Evolutionary conservation across 176 grass and related monocot genomes (phyloP).

Genomic region (Cenchrus fungigraminus): DNA sequence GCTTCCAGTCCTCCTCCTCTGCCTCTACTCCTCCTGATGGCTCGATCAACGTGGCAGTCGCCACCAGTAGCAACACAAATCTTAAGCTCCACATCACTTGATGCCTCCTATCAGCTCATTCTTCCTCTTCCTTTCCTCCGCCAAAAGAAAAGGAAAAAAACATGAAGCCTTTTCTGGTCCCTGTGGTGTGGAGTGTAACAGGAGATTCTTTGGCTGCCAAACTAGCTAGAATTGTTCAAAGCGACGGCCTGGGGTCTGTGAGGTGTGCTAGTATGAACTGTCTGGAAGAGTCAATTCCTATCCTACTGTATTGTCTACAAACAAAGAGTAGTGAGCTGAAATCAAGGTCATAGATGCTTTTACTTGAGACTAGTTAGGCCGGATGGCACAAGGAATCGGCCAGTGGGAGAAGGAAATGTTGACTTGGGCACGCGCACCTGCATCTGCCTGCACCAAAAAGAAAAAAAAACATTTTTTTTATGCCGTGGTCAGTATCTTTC

Average conservation of each 20-base stretch:
- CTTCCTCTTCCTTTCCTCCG: neutral
- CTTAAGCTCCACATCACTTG: slow-evolving; percentile 26
- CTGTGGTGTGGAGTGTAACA: neutral
- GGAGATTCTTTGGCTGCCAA: slow-evolving; percentile 25
- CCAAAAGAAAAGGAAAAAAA: neutral
- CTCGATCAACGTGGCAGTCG: slow-evolving; percentile 8
- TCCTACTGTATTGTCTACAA: slow-evolving; percentile 16
- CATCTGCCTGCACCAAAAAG: slow-evolving; percentile 14
- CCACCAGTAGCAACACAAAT: slow-evolving; percentile 34
- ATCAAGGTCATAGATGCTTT: slow-evolving; percentile 34
- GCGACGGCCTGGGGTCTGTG: neutral
- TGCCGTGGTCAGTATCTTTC: neutral
- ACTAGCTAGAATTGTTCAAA: slow-evolving; percentile 29
- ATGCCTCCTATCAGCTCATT: slow-evolving; percentile 29
- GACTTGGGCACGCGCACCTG: slow-evolving; percentile 32
- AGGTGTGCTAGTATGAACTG: slow-evolving; percentile 10
- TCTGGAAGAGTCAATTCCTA: slow-evolving; percentile 38
- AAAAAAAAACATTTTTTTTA: slow-evolving; percentile 31
- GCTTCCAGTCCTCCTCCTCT: slow-evolving; percentile 9
- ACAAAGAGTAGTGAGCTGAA: slow-evolving; percentile 7
- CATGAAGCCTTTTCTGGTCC: neutral
- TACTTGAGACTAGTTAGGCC: slow-evolving; percentile 31
- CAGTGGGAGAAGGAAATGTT: slow-evolving; percentile 20
- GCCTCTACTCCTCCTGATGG: neutral
- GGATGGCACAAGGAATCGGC: slow-evolving; percentile 2